Conservation (phyloP, 148 eudicot species). For the Rheum nobile region DNA sequence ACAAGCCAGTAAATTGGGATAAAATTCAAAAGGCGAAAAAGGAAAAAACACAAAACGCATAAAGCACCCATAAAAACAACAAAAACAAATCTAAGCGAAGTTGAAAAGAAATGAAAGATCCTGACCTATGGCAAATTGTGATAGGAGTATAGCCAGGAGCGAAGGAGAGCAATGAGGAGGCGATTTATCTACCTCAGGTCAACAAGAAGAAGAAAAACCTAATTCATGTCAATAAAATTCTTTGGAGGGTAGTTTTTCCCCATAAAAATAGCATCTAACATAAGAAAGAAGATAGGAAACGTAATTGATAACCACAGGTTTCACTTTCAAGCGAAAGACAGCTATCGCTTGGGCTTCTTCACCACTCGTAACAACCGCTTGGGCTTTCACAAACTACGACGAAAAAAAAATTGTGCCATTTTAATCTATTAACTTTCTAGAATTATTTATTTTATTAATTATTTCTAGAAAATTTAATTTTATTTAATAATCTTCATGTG, state of each 20-base stretch:
- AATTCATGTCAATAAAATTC: not conserved
- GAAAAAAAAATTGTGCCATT: too few species aligned
- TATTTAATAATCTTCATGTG: too few species aligned
- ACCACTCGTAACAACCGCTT: not conserved
- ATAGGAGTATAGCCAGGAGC: not conserved
- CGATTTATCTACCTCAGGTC: not conserved
- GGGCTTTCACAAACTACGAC: not conserved
- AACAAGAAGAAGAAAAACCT: conserved; percentile 2
- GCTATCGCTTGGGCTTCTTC: not conserved
- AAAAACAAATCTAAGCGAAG: not conserved
- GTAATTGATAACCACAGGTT: not conserved
- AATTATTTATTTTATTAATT: too few species aligned
- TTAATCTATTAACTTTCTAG: too few species aligned
- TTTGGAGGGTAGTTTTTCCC: not conserved
- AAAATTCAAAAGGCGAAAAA: not conserved
- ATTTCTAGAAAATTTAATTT: too few species aligned
- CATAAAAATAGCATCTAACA: not conserved
- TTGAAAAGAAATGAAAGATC: not conserved
- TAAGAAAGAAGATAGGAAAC: too few species aligned
- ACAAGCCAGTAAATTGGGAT: not conserved
- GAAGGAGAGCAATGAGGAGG: not conserved
- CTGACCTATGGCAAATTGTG: not conserved
- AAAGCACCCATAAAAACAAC: not conserved
- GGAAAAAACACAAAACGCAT: not conserved
- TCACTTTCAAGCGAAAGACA: not conserved